phyloP scores from a whole-genome alignment of 2,329 filamentous ascomycete species.

The Paraphoma sp. region DNA sequence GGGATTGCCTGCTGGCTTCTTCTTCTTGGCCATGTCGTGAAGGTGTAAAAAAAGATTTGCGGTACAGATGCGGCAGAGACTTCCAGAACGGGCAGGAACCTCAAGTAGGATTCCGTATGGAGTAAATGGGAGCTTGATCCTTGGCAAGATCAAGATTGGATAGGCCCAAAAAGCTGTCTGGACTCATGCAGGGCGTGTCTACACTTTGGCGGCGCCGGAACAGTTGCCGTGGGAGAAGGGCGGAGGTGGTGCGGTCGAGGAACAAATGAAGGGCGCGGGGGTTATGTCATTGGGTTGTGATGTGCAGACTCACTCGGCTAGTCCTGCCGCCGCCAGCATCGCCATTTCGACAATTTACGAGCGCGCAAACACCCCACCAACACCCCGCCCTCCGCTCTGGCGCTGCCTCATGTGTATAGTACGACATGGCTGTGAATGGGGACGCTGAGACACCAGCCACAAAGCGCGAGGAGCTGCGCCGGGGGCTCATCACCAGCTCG shows the following conservation, averaged over 20 bases:
- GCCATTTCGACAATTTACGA: constrained; percentile 31
- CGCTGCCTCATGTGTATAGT: constrained; percentile 36
- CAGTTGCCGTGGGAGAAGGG: constrained; percentile 6
- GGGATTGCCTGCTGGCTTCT: constrained; percentile 85
- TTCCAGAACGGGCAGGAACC: constrained; percentile 16
- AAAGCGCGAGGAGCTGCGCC: constrained; percentile 46
- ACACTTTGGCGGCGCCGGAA: constrained; percentile 6
- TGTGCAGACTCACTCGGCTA: constrained; percentile 19
- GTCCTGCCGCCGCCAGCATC: constrained; percentile 27
- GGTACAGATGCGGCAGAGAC: constrained; percentile 8
- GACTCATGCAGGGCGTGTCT: constrained; percentile 42
- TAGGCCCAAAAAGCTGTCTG: constrained; percentile 25
- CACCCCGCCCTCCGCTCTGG: constrained; percentile 28
- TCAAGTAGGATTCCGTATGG: constrained; percentile 39
- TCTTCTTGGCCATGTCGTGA: constrained; percentile 82
- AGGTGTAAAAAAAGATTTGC: background rate
- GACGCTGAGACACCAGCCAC: constrained; percentile 40
- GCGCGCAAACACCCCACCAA: constrained; percentile 31
- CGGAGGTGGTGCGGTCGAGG: constrained; percentile 7
- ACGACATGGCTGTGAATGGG: constrained; percentile 47
- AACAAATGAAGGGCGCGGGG: background rate
- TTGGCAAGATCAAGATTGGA: constrained; percentile 44
- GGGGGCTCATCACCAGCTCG: constrained; percentile 54
- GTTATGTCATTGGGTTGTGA: constrained; percentile 21
- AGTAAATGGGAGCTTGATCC: constrained; percentile 46